Evolutionary conservation across 2,329 filamentous ascomycete species (phyloP).

Genomic region (Colletotrichum lentis): DNA sequence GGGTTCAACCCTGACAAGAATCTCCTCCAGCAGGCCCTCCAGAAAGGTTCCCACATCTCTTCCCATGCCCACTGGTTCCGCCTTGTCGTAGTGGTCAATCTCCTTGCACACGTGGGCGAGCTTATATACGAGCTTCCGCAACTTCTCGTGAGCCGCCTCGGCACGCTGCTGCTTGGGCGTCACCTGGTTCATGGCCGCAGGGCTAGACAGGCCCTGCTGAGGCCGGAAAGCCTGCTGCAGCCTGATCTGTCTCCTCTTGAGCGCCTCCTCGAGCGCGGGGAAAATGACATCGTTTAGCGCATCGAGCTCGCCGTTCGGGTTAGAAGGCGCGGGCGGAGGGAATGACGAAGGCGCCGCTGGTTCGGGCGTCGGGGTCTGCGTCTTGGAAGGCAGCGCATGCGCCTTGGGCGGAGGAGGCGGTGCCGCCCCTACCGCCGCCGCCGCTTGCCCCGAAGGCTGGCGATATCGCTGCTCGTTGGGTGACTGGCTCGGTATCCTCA

Average conservation of each 20-base stretch:
- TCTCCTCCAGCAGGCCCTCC: slow-evolving; percentile 92
- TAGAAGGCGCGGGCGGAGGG: slow-evolving; percentile 64
- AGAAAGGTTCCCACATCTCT: slow-evolving; percentile 87
- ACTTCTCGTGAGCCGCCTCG: slow-evolving; percentile 79
- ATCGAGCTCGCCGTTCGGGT: slow-evolving; percentile 76
- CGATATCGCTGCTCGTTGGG: slow-evolving; percentile 41
- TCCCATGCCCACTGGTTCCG: slow-evolving; percentile 91
- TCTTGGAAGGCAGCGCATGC: slow-evolving; percentile 44
- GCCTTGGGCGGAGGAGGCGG: slow-evolving; percentile 38
- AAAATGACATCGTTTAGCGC: slow-evolving; percentile 91
- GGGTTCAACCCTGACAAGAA: slow-evolving; percentile 89
- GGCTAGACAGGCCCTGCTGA: slow-evolving; percentile 42
- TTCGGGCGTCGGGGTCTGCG: slow-evolving; percentile 47
- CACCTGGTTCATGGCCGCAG: slow-evolving; percentile 53
- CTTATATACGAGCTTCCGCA: slow-evolving; percentile 83
- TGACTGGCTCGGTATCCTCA: slow-evolving; percentile 40
- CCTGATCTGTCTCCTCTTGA: slow-evolving; percentile 77
- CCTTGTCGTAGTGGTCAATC: slow-evolving; percentile 87
- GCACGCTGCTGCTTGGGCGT: slow-evolving; percentile 73
- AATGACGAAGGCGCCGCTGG: slow-evolving; percentile 57
- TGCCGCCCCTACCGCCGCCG: neutral
- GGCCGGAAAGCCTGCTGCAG: slow-evolving; percentile 62
- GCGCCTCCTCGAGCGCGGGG: slow-evolving; percentile 88
- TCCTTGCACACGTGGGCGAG: slow-evolving; percentile 85
- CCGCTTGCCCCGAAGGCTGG: slow-evolving; percentile 37